Evolutionary conservation across 2,329 filamentous ascomycete genomes (phyloP).

Genomic region (Arthrobotrys pseudoclavata): DNA sequence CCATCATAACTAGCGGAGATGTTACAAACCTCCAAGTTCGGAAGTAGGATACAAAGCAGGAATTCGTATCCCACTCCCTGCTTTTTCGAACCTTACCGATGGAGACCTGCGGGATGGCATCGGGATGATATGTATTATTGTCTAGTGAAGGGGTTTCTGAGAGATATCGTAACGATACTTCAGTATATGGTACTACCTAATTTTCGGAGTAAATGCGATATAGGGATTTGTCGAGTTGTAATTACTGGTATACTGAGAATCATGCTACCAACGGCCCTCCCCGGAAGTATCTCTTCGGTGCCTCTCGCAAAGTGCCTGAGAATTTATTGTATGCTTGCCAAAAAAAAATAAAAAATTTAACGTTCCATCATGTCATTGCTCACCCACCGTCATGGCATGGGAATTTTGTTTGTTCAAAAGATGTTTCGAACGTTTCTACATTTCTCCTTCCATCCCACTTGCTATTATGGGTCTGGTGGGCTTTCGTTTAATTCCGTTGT

Average conservation of each 20-base stretch:
- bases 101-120: constrained; percentile 47
- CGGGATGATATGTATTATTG: constrained; percentile 7
- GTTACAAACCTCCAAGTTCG: constrained; percentile 36
- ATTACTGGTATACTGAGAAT: constrained; percentile 19
- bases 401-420: constrained; percentile 22
- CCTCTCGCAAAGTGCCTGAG: constrained; percentile 13
- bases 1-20: constrained; percentile 27
- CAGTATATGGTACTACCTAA: background rate
- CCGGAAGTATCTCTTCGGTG: constrained; percentile 36
- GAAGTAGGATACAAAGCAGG: constrained; percentile 53
- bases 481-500: constrained; percentile 60
- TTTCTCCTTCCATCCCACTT: constrained; percentile 51
- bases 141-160: background rate
- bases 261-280: background rate
- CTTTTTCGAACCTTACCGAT: constrained; percentile 37
- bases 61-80: constrained; percentile 45
- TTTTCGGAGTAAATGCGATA: constrained; percentile 24
- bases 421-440: constrained; percentile 3
- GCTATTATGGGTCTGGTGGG: constrained; percentile 53
- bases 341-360: background rate
- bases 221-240: constrained; percentile 8
- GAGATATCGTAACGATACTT: constrained; percentile 13
- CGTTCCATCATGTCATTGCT: constrained; percentile 18
- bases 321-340: background rate
- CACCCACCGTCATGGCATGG: constrained; percentile 9